phyloP scores from a whole-genome alignment of 371 early-diverging fungal species.

The Mucor lusitanicus region DNA sequence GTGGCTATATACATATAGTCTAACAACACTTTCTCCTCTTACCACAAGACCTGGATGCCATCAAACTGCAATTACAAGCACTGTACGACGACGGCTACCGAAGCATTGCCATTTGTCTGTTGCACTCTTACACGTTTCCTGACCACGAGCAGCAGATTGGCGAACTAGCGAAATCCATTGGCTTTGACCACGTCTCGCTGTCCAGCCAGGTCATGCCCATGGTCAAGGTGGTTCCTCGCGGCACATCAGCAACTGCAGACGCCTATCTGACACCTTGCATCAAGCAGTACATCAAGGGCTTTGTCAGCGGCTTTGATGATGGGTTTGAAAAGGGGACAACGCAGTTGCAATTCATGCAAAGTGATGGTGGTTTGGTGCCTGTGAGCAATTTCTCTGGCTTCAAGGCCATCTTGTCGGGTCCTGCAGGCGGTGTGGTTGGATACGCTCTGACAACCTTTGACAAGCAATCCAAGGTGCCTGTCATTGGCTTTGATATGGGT shows the following conservation, averaged over 20 bases:
- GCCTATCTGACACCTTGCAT: slow-evolving; percentile 95
- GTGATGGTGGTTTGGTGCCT: slow-evolving; percentile 92
- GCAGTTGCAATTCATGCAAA: slow-evolving; percentile 93
- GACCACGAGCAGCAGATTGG: slow-evolving; percentile 83
- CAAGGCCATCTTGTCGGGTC: slow-evolving; percentile 91
- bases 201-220: slow-evolving; percentile 89
- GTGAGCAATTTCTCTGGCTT: slow-evolving; percentile 85
- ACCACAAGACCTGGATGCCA: slow-evolving; percentile 25
- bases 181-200: slow-evolving; percentile 83
- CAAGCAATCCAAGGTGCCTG: slow-evolving; percentile 55
- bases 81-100: slow-evolving; percentile 75
- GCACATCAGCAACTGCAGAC: slow-evolving; percentile 88
- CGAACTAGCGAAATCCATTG: slow-evolving; percentile 69
- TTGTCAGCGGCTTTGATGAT: slow-evolving; percentile 85
- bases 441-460: slow-evolving; percentile 85
- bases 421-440: slow-evolving; percentile 95
- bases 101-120: slow-evolving; percentile 87
- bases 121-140: slow-evolving; percentile 91
- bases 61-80: slow-evolving; percentile 60
- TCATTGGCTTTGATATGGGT: slow-evolving; percentile 98
- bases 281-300: slow-evolving; percentile 80
- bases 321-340: slow-evolving; percentile 59
- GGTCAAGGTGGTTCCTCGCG: slow-evolving; percentile 94
- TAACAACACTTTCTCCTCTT: background rate
- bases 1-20: background rate